Conservation (phyloP, 2,329 filamentous ascomycete species). For the Fusarium sp. region DNA sequence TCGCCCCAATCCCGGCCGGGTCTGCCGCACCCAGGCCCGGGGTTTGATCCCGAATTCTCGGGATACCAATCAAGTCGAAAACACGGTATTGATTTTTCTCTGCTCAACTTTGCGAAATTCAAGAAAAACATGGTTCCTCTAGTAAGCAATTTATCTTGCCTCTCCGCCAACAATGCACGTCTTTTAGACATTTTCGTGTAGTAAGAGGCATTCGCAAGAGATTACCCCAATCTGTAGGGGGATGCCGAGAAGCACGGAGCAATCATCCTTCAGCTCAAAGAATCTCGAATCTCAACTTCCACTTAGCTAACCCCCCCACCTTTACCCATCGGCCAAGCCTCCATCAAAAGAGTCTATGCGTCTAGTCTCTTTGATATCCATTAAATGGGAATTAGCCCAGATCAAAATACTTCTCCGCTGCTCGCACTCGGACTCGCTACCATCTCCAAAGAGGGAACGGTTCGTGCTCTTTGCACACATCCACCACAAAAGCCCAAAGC, state of each 20-base stretch:
- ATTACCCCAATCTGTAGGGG: neutral
- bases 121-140: neutral
- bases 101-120: neutral
- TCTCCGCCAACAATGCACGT: neutral
- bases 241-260: neutral
- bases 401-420: constrained; percentile 1
- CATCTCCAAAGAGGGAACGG: neutral
- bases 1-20: neutral
- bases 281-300: neutral
- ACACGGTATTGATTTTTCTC: neutral
- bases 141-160: neutral
- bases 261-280: neutral
- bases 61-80: neutral
- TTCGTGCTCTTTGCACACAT: neutral
- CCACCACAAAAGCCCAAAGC: neutral
- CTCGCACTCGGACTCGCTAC: constrained; percentile 13
- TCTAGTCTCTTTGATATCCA: neutral
- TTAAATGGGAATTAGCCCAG: neutral
- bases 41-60: neutral
- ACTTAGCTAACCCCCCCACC: neutral
- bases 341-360: neutral
- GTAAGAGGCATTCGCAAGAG: neutral
- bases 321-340: neutral
- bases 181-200: neutral
- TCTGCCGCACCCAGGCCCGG: neutral